Percentiles rank a stretch among this genome's conserved stretches.
These are phyloP conservation scores for Metschnikowia kofuensis DNA, from an alignment of 805 yeast species.

Conservation along the genomic window DNA sequence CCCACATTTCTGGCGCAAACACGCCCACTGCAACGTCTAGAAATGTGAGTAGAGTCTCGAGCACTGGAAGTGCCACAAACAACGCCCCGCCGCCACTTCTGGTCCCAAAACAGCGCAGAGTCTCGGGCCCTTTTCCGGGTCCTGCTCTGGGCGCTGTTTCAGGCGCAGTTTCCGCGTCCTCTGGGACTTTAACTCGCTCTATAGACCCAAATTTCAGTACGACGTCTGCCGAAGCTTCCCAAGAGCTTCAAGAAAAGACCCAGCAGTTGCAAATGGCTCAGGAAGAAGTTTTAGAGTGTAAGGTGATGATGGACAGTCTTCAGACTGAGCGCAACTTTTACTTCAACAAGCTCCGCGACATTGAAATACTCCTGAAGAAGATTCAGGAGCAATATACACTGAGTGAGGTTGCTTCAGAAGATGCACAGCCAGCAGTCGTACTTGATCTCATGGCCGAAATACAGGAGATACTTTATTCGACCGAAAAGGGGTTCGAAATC, in stretches of 20 bases:
- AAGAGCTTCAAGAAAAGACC: constrained; percentile 47
- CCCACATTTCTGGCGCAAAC: constrained; percentile 3
- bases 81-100: constrained; percentile 4
- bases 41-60: constrained; percentile 1
- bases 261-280: constrained; percentile 35
- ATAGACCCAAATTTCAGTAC: neutral
- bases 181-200: neutral
- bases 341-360: constrained; percentile 82
- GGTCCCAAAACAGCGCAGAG: constrained; percentile 19
- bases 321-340: constrained; percentile 88
- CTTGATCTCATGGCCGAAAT: constrained; percentile 47
- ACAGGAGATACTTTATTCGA: constrained; percentile 72
- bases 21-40: constrained; percentile 3
- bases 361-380: constrained; percentile 75
- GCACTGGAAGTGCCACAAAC: constrained; percentile 4
- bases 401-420: constrained; percentile 39
- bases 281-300: constrained; percentile 57
- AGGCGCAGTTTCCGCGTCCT: neutral
- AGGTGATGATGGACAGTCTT: constrained; percentile 59
- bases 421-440: constrained; percentile 22
- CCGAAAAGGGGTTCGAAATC: constrained; percentile 79
- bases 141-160: neutral
- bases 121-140: neutral
- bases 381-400: constrained; percentile 23
- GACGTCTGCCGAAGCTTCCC: constrained; percentile 8